These are phyloP conservation scores for Brettanomyces anomalus DNA, from an alignment of 805 yeast species.

Conservation along the genomic window DNA sequence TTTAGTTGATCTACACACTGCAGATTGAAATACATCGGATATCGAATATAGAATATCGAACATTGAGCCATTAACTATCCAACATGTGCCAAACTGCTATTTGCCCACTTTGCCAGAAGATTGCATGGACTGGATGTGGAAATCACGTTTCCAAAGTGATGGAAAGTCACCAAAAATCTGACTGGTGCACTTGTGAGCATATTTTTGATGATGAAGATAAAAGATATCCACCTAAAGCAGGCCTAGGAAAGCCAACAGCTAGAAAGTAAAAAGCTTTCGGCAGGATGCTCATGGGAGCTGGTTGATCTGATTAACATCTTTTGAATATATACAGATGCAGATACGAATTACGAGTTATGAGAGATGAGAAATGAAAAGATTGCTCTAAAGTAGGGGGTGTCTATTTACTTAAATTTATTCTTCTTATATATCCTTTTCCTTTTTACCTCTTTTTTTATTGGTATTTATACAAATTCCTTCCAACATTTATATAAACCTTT, in stretches of 20 bases:
- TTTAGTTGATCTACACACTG: too few relatives aligned
- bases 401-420: too few relatives aligned
- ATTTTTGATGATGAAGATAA: slow-evolving; percentile 29
- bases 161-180: slow-evolving; percentile 37
- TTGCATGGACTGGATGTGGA: slow-evolving; percentile 62
- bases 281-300: not conserved
- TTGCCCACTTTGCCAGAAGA: slow-evolving; percentile 35
- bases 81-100: slow-evolving; percentile 28
- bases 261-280: not conserved
- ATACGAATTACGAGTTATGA: too few relatives aligned
- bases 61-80: not conserved
- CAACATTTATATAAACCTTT: not conserved
- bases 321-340: too few relatives aligned
- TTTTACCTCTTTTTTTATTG: not conserved
- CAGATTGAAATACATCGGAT: not conserved
- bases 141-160: slow-evolving; percentile 45
- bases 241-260: slow-evolving; percentile 35
- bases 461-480: not conserved
- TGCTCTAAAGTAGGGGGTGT: not conserved
- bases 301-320: too few relatives aligned
- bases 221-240: slow-evolving; percentile 52
- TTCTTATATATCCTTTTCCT: too few relatives aligned
- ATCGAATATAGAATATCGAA: not conserved
- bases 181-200: slow-evolving; percentile 49
- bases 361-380: not conserved